These are phyloP conservation scores for Maudiozyma serrabonitensis DNA, from an alignment of 805 yeast species.

Conservation along the genomic window DNA sequence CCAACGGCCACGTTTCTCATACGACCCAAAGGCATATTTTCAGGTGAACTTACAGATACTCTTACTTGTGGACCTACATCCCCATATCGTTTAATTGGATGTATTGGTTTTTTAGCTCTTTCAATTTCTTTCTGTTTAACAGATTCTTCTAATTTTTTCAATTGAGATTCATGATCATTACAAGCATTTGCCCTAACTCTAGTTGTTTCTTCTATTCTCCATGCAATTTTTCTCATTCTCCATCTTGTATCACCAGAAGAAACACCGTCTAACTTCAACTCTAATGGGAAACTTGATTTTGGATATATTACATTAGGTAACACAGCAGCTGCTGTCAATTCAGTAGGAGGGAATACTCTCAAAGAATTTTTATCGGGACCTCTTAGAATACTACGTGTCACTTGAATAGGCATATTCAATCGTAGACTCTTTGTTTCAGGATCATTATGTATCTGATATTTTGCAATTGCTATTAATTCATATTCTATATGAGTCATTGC, in stretches of 20 bases:
- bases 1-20: constrained; percentile 1
- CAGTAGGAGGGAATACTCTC: constrained; percentile 93
- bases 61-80: constrained; percentile 32
- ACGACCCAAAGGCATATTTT: constrained; percentile 17
- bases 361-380: constrained; percentile 81
- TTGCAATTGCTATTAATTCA: constrained; percentile 56
- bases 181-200: constrained; percentile 54
- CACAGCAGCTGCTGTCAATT: constrained; percentile 75
- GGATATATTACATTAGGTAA: constrained; percentile 88
- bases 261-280: constrained; percentile 69
- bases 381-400: constrained; percentile 66
- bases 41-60: constrained; percentile 28
- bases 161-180: constrained; percentile 42
- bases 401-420: constrained; percentile 52
- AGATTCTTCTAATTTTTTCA: constrained; percentile 26
- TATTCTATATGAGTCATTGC: constrained; percentile 51
- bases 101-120: constrained; percentile 22
- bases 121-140: constrained; percentile 32
- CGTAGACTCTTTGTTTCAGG: constrained; percentile 29
- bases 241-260: constrained; percentile 55
- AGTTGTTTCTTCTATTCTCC: constrained; percentile 84
- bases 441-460: constrained; percentile 31
- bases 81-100: constrained; percentile 30
- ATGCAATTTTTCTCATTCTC: constrained; percentile 82
- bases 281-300: constrained; percentile 74